A percentile compares a stretch with the other conserved stretches of the same genome.
Conservation (phyloP, 2,329 filamentous ascomycete species). For the Penicillium brasilianum region DNA sequence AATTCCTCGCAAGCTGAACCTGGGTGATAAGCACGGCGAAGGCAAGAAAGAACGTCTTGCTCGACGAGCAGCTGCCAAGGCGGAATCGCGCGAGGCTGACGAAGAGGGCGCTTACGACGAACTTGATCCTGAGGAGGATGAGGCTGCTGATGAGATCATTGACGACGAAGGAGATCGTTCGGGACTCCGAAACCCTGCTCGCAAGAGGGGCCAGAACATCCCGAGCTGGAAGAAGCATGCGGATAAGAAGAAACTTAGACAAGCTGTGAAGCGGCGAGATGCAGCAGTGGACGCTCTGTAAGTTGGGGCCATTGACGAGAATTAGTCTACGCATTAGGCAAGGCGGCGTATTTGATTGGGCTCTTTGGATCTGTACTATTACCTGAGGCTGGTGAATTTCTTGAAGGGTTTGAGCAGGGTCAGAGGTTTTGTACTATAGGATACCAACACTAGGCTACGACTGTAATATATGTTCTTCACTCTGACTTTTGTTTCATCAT, state of each 20-base stretch:
- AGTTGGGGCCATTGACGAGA: background rate
- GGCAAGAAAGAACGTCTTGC: constrained; percentile 48
- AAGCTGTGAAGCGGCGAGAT: constrained; percentile 46
- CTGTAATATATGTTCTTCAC: constrained; percentile 35
- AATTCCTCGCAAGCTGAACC: constrained; percentile 63
- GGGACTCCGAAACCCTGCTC: constrained; percentile 25
- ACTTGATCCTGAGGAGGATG: constrained; percentile 34
- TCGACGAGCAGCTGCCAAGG: constrained; percentile 41
- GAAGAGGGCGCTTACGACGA: constrained; percentile 28
- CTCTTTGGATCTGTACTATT: constrained; percentile 20
- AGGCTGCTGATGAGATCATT: constrained; percentile 31
- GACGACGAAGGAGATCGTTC: constrained; percentile 18
- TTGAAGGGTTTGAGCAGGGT: constrained; percentile 14
- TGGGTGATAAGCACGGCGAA: constrained; percentile 57
- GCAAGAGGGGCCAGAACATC: constrained; percentile 43
- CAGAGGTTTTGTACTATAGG: constrained; percentile 26
- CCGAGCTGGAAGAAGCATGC: constrained; percentile 52
- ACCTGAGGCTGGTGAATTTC: constrained; percentile 15
- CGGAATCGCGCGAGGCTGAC: constrained; percentile 26
- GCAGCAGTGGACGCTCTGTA: constrained; percentile 19
- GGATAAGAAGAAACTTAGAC: constrained; percentile 50
- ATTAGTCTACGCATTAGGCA: constrained; percentile 10
- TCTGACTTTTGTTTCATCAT: constrained; percentile 16
- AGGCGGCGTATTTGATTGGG: constrained; percentile 17
- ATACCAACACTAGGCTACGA: constrained; percentile 22